Conservation (phyloP, 164 flowering plant species). For the Litsea cubeba region DNA sequence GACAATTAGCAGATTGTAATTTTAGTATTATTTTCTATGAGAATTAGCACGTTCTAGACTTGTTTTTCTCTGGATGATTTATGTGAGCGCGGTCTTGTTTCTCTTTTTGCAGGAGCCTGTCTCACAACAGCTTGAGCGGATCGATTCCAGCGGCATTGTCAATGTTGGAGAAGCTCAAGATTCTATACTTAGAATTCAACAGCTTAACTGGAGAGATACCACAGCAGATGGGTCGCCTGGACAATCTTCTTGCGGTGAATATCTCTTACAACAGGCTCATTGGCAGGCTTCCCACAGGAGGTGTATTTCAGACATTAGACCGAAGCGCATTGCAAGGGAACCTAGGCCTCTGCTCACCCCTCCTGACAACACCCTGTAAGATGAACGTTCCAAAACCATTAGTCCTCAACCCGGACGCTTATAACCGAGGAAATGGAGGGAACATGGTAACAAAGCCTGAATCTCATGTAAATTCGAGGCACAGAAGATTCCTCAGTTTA, state of each 20-base stretch:
- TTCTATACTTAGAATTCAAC: slow-evolving; percentile 68
- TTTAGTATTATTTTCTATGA: not conserved
- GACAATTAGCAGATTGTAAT: not conserved
- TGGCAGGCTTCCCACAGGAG: slow-evolving; percentile 71
- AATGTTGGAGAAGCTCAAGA: slow-evolving; percentile 58
- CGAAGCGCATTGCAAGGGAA: slow-evolving; percentile 72
- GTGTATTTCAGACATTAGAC: slow-evolving; percentile 67
- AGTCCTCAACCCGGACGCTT: slow-evolving; percentile 67
- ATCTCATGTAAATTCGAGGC: slow-evolving; percentile 16
- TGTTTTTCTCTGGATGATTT: not conserved
- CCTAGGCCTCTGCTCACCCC: slow-evolving; percentile 86
- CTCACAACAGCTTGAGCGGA: slow-evolving; percentile 66
- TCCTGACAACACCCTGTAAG: slow-evolving; percentile 75
- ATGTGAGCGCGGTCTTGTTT: not conserved
- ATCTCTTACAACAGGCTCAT: slow-evolving; percentile 68
- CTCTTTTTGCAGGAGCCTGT: slow-evolving; percentile 68
- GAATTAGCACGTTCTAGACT: not conserved
- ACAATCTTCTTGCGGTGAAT: slow-evolving; percentile 76
- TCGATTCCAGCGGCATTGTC: slow-evolving; percentile 62
- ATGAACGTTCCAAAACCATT: slow-evolving; percentile 85
- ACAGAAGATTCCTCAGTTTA: slow-evolving; percentile 61
- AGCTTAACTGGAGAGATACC: slow-evolving; percentile 83
- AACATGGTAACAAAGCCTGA: slow-evolving; percentile 9
- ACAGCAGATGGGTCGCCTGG: slow-evolving; percentile 49
- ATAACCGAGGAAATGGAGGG: slow-evolving; percentile 31